These are phyloP conservation scores for Trichoderma reesei DNA, from an alignment of 495 filamentous ascomycete genomes.

Conservation along the genomic window DNA sequence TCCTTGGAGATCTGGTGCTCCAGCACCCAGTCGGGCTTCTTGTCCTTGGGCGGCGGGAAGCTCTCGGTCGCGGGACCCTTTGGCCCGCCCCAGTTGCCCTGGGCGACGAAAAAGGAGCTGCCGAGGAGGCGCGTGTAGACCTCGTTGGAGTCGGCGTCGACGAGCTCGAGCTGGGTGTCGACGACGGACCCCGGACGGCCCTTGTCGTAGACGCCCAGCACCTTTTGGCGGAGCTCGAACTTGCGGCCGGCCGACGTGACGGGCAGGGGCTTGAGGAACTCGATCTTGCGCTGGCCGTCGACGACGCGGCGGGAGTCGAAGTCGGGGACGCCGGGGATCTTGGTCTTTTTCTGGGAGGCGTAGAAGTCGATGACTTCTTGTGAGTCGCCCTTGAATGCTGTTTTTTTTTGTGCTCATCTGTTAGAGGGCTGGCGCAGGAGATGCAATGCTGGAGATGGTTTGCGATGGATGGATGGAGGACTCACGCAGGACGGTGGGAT, in stretches of 20 bases:
- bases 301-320: conserved; percentile 68
- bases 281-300: conserved; percentile 76
- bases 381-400: conserved; percentile 70
- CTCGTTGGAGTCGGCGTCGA: conserved; percentile 59
- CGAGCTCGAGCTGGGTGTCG: conserved; percentile 68
- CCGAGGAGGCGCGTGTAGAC: conserved; percentile 59
- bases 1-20: conserved; percentile 56
- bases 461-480: neutral
- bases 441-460: no score
- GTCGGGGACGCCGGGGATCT: conserved; percentile 67
- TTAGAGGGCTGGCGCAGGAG: no score
- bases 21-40: conserved; percentile 64
- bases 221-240: conserved; percentile 70
- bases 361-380: conserved; percentile 85
- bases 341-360: conserved; percentile 43
- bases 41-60: conserved; percentile 62
- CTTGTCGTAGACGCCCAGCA: conserved; percentile 86
- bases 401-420: neutral
- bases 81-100: conserved; percentile 86
- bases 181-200: conserved; percentile 74
- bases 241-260: conserved; percentile 56
- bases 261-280: conserved; percentile 69
- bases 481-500: conserved; percentile 71
- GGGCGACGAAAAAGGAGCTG: conserved; percentile 69
- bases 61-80: conserved; percentile 70